Percentiles rank a stretch among this genome's conserved stretches.
Evolutionary conservation across 2,329 filamentous ascomycete species (phyloP).

Genomic region (Monosporascus sp.): DNA sequence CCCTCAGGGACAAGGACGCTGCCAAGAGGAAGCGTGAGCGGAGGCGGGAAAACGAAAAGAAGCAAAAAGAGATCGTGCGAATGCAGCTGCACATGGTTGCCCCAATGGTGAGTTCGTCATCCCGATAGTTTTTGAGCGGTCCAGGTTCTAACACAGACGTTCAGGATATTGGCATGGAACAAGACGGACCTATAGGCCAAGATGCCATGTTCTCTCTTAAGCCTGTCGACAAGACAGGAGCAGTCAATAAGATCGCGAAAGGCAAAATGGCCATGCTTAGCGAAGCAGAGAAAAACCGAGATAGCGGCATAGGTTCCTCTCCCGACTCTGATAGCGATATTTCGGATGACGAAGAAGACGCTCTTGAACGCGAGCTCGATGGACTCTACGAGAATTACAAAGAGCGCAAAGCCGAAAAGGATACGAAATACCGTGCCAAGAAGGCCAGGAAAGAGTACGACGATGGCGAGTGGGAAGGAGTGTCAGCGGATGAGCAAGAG

Average conservation of each 20-base stretch:
- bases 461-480: conserved; percentile 88
- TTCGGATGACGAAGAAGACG: conserved; percentile 74
- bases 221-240: conserved; percentile 69
- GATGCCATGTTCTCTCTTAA: conserved; percentile 85
- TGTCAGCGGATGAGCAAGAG: conserved; percentile 62
- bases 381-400: conserved; percentile 81
- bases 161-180: conserved; percentile 83
- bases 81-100: conserved; percentile 97
- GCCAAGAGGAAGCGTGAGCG: conserved; percentile 76
- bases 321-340: conserved; percentile 51
- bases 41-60: conserved; percentile 85
- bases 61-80: conserved; percentile 88
- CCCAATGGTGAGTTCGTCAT: conserved; percentile 49
- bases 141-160: background rate
- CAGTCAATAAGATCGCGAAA: conserved; percentile 61
- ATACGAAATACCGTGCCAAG: conserved; percentile 88
- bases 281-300: conserved; percentile 54
- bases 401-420: conserved; percentile 69
- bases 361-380: conserved; percentile 79
- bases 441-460: conserved; percentile 74
- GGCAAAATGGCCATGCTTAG: conserved; percentile 72
- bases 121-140: no score
- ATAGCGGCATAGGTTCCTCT: conserved; percentile 51
- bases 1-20: conserved; percentile 72
- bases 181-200: conserved; percentile 69